phyloP scores from a whole-genome alignment of 1,139 yeast species.

The Meyerozyma carpophila region DNA sequence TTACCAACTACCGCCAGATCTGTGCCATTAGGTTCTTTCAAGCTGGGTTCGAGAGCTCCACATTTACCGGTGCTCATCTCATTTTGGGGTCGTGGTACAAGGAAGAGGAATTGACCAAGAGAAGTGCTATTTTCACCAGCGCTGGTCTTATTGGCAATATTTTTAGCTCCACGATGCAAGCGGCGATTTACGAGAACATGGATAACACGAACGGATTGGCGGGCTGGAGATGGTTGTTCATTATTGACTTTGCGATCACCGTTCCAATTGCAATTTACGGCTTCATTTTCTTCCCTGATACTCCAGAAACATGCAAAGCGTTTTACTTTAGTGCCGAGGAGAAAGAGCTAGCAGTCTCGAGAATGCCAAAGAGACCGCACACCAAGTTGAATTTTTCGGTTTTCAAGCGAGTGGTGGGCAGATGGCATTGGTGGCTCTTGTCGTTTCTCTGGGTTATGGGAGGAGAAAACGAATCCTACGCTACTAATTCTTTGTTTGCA shows the following conservation, averaged over 20 bases:
- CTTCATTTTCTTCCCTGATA: constrained; percentile 51
- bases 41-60: constrained; percentile 51
- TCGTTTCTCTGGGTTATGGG: constrained; percentile 52
- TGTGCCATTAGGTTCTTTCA: constrained; percentile 50
- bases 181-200: constrained; percentile 29
- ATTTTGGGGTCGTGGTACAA: constrained; percentile 51
- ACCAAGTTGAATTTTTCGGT: constrained; percentile 40
- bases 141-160: constrained; percentile 51
- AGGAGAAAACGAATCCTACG: constrained; percentile 55
- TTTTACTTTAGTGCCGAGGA: constrained; percentile 33
- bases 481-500: constrained; percentile 48
- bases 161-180: constrained; percentile 33
- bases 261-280: constrained; percentile 51
- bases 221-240: constrained; percentile 39
- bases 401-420: constrained; percentile 41
- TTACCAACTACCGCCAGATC: constrained; percentile 36
- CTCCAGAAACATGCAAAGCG: constrained; percentile 42
- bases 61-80: constrained; percentile 50
- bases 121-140: constrained; percentile 48
- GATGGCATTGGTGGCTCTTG: constrained; percentile 58
- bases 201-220: constrained; percentile 24
- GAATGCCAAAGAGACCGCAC: constrained; percentile 32
- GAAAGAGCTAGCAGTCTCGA: constrained; percentile 27
- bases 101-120: constrained; percentile 40
- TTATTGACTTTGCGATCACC: constrained; percentile 30